Evolutionary conservation across 192 early-diverging fungal species (phyloP).

Genomic region (Chytriomyces confervae): DNA sequence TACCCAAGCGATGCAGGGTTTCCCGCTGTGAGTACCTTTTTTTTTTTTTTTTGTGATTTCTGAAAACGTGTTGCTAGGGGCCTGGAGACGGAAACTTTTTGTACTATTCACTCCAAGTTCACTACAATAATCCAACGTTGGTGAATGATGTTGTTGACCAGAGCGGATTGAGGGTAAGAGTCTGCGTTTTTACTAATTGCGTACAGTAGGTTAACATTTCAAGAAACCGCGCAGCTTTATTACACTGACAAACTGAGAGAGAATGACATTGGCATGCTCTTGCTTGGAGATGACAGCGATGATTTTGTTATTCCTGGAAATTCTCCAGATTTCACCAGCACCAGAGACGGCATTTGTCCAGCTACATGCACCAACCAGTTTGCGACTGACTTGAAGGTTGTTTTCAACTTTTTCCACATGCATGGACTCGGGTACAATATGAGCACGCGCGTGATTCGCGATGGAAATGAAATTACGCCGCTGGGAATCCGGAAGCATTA

Average conservation of each 20-base stretch:
- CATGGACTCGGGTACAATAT: slow-evolving; percentile 36
- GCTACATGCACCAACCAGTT: slow-evolving; percentile 37
- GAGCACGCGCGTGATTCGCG: slow-evolving; percentile 32
- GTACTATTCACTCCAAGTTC: slow-evolving; percentile 33
- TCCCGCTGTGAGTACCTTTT: background rate
- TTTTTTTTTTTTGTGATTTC: no score
- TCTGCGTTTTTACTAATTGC: background rate
- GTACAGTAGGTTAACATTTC: background rate
- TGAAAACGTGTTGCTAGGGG: no score
- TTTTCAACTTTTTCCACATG: slow-evolving; percentile 35
- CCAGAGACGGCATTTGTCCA: slow-evolving; percentile 22
- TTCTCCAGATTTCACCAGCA: background rate
- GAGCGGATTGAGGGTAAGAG: slow-evolving; percentile 9
- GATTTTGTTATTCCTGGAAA: slow-evolving; percentile 29
- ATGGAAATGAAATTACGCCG: slow-evolving; percentile 27
- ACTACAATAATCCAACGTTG: slow-evolving; percentile 19
- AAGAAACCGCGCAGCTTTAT: background rate
- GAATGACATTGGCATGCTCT: slow-evolving; percentile 33
- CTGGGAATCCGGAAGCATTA: slow-evolving; percentile 32
- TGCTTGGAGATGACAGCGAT: slow-evolving; percentile 10
- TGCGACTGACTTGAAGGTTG: slow-evolving; percentile 18
- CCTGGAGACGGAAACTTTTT: no score
- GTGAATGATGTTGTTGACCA: background rate
- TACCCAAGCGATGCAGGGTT: slow-evolving; percentile 7
- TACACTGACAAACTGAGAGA: slow-evolving; percentile 19